These are phyloP conservation scores for Solanum piurae DNA, from an alignment of 257 asterid species.

Conservation along the genomic window DNA sequence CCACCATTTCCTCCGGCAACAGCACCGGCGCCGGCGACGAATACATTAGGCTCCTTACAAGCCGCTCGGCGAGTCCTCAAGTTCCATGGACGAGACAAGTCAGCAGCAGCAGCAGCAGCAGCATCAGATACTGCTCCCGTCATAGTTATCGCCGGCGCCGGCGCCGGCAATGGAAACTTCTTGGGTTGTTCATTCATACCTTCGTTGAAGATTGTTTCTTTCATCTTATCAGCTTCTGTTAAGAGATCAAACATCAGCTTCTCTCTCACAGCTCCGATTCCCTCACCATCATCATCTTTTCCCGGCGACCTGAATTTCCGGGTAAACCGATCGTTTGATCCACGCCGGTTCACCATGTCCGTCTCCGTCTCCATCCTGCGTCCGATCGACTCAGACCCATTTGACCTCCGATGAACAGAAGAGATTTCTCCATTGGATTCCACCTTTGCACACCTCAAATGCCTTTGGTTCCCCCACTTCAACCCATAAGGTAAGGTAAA, in stretches of 20 bases:
- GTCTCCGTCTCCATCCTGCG: background rate
- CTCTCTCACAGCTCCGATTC: slow-evolving; percentile 44
- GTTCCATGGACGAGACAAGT: slow-evolving; percentile 52
- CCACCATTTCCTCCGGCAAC: background rate
- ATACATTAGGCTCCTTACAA: slow-evolving; percentile 27
- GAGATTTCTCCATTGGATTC: slow-evolving; percentile 34
- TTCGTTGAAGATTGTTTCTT: slow-evolving; percentile 42
- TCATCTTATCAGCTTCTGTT: slow-evolving; percentile 61
- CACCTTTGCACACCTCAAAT: slow-evolving; percentile 57
- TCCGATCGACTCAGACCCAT: slow-evolving; percentile 15
- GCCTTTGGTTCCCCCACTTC: slow-evolving; percentile 65
- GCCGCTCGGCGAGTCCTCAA: slow-evolving; percentile 74
- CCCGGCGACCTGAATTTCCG: background rate
- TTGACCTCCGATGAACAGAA: slow-evolving; percentile 14
- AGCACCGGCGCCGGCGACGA: background rate
- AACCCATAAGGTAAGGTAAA: slow-evolving; percentile 44
- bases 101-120: slow-evolving; percentile 6
- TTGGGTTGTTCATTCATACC: slow-evolving; percentile 29
- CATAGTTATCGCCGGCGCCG: slow-evolving; percentile 22
- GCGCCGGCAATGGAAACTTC: slow-evolving; percentile 16
- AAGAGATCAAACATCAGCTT: slow-evolving; percentile 60
- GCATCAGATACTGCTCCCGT: background rate
- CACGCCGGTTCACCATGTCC: background rate
- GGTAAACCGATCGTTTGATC: background rate
- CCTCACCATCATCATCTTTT: slow-evolving; percentile 15